Evolutionary conservation across 2,329 filamentous ascomycete genomes (phyloP), one percentile per base, ranked within the genome.

Genomic region (Monosporascus sp.): DNA sequence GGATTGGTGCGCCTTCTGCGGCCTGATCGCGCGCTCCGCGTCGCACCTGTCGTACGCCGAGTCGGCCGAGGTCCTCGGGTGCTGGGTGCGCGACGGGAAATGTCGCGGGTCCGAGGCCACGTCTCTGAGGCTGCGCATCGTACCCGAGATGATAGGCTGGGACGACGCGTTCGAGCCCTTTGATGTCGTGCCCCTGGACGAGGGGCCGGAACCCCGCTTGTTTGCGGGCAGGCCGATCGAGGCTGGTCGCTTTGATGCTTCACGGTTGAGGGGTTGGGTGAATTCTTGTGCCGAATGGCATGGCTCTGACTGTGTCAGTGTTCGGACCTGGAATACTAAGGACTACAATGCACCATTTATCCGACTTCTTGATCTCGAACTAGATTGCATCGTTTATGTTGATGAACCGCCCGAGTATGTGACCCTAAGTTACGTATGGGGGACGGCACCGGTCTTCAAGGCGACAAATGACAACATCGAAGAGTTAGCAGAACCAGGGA

Each of bases 401-500:
- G 4, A 15, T 2, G 27, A 22, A 2, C 49, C 50, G 15, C 24
- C 20, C 1, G 24, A 31, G 5, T 54, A 51, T 37, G 47, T 49
- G 20, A 41, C 50, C 17, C 47, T 54, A 34, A 54, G 53, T 37
- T 54, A 55, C 39, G 50, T 55, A 22, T 55, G 53, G 53, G 53
- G 53, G 15, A 27, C 31, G 15, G 34, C 38, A 3, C 41, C 22
- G 2, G 53, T 55, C 2, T 52, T 55, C 36, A 31, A 50, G 31
- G 50, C 50, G 4, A 17, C 44, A 9, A 22, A 31, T 11, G 42
- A 27, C 3, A 52, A 48, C 27, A n/a, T 49, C 14, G 7, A n/a
- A n/a, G 11, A 20, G 9, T 3, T 52, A 9, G 34, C 27, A n/a
- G 15, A 37, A n/a, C 24, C 46, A 15, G 51, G 51, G 11, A 22